Evolutionary conservation across 352 stramenopile genomes (phyloP), one percentile per base, ranked within the genome.

Genomic region (Nothophytophthora sp.): DNA sequence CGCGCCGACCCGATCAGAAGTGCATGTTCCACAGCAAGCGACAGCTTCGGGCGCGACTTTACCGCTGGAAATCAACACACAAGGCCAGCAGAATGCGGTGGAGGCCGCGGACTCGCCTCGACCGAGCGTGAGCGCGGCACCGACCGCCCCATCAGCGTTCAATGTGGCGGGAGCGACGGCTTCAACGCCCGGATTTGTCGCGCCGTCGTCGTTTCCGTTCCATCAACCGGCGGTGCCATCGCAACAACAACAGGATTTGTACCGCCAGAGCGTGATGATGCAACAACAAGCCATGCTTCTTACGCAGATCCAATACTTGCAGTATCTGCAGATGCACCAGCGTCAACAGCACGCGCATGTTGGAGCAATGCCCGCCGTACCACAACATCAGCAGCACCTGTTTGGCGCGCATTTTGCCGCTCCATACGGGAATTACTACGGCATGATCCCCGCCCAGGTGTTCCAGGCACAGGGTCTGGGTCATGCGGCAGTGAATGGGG

Each of bases 231-330:
- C 56, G 0, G 34, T 57, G 19, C 46, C 52, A 35, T 37, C 33
- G 28, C 40, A 63, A 18, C 59, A 84, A 24, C 68, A 86, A 28
- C 76, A 88, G 15, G 67, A 86, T 11, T 40, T 86, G 18, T 84
- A 76, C 60, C 51, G 59, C 18, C 81, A 91, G 39, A 75, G 71
- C 36, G 51, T 90, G 37, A 60, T 92, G 23, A 81, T 90, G 65
- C 81, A 95, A 55, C 84, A 95, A 33, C 81, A 95, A 45, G 66
- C 71, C 33, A 74, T 89, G 64, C 51, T 95, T 15, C 36, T 92
- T 32, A 64, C 76, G 51, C 84, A 95, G 59, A 92, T 95, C 46
- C 81, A 92, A 51, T 89, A 92, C 46, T 43, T 95, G 23, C 75
- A 92, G 60, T 73, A 77, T 33, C 63, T 92, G 45, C 66, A 82